phyloP scores from a whole-genome alignment of 2,329 filamentous ascomycete genomes.

The Ophiostoma fasciatum region DNA sequence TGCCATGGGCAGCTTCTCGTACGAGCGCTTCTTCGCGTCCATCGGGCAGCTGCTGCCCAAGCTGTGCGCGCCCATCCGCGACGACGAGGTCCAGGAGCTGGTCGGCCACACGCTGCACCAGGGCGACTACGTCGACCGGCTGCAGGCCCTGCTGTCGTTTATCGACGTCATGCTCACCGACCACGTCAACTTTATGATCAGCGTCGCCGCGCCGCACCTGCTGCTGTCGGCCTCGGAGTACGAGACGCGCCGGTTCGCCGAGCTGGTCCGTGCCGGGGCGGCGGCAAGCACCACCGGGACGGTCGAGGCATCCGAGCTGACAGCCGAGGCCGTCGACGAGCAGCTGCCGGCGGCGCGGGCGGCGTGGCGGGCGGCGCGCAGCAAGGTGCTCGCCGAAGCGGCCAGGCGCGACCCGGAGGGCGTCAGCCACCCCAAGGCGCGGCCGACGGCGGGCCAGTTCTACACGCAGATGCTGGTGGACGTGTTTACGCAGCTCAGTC shows the following conservation, averaged over 20 bases:
- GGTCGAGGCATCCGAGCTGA: conserved; percentile 35
- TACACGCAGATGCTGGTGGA: conserved; percentile 66
- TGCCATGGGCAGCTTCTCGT: conserved; percentile 58
- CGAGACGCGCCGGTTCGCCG: conserved; percentile 56
- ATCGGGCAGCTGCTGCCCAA: conserved; percentile 64
- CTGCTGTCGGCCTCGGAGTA: conserved; percentile 58
- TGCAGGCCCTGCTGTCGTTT: conserved; percentile 60
- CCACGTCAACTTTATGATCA: conserved; percentile 68
- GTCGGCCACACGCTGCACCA: conserved; percentile 44
- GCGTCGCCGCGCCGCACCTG: conserved; percentile 54
- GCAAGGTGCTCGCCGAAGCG: conserved; percentile 50
- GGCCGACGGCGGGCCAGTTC: conserved; percentile 52
- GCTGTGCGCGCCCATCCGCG: conserved; percentile 68
- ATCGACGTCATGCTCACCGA: conserved; percentile 68
- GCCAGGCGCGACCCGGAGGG: conserved; percentile 55
- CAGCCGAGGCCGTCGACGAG: conserved; percentile 34
- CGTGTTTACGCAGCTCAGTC: conserved; percentile 49
- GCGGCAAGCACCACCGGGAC: too few relatives aligned
- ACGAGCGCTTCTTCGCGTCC: conserved; percentile 64
- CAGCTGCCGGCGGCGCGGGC: conserved; percentile 41
- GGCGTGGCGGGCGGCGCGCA: conserved; percentile 51
- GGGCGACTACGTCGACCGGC: conserved; percentile 56
- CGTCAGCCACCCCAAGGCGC: conserved; percentile 44
- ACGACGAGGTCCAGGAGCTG: conserved; percentile 57
- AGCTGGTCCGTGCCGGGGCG: too few relatives aligned